Percentiles rank a stretch among this genome's conserved stretches.
Conservation (phyloP, 2,329 filamentous ascomycete species). For the Leptographium lundbergii region DNA sequence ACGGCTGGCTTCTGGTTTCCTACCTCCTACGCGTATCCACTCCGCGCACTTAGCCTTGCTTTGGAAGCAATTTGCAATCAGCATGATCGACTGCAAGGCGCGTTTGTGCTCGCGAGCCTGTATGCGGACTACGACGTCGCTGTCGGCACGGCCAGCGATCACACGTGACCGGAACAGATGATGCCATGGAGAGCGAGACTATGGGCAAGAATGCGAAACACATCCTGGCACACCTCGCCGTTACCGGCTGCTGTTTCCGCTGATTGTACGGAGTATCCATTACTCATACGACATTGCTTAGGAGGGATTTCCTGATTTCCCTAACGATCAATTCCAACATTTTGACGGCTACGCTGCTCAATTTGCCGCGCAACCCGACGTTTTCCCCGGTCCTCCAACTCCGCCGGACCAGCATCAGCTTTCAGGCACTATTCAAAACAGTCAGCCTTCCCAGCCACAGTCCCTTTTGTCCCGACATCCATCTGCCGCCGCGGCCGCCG, state of each 20-base stretch:
- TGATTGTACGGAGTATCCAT: neutral
- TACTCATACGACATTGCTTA: slow-evolving; percentile 19
- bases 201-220: neutral
- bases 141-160: neutral
- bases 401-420: slow-evolving; percentile 32
- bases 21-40: slow-evolving; percentile 9
- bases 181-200: neutral
- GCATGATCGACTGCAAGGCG: too few relatives aligned
- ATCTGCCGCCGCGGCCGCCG: slow-evolving; percentile 1
- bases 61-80: slow-evolving; percentile 11
- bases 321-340: slow-evolving; percentile 33
- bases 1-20: neutral
- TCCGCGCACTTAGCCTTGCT: slow-evolving; percentile 4
- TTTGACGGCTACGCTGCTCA: slow-evolving; percentile 32
- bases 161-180: neutral
- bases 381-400: slow-evolving; percentile 36
- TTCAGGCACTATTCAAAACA: slow-evolving; percentile 13
- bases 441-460: slow-evolving; percentile 14
- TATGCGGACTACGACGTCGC: neutral
- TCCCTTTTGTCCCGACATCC: slow-evolving; percentile 15
- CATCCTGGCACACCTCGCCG: neutral
- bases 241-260: neutral
- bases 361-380: slow-evolving; percentile 22
- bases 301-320: slow-evolving; percentile 37
- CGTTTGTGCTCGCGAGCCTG: neutral